Evolutionary conservation across 768 basidiomycete genomes (phyloP), one percentile per base, ranked within the genome.

Genomic region (Auricularia sp.): DNA sequence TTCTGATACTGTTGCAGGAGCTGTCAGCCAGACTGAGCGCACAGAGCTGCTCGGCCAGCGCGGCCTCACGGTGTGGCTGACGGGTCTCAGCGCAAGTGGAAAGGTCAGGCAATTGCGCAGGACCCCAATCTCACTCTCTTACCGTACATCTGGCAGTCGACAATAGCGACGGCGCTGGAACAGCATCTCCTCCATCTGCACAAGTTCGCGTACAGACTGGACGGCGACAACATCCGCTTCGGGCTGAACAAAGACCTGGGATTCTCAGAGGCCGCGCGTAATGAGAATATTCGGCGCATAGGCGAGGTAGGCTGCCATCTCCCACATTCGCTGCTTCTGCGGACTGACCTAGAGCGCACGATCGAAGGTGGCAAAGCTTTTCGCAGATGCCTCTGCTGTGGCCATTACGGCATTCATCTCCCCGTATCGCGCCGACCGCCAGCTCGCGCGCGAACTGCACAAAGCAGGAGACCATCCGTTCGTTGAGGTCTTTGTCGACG

Each of bases 371-470:
- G 87, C 97, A 58, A 94, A 93, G 74, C 80, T 98, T 51, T 97
- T 99, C 75, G 86, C 94, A 21, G 91, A 95, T 70, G 84, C 94
- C 3, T 87, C 84, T 36, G 90, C 88, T 69, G 82, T 97, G 68
- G 81, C 90, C 18, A 81, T 98, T 72, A 96, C 97, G 18, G 95
- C 97, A 12, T 99, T 99, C 78, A 99, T 99, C 75, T 98, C 97
- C 1, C 97, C 97, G n/a, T 98, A 98, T 77, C 81, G 84, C 61
- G 83, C 85, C 14, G 96, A 99, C 79, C 86, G 97, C 39, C 81
- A 83, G 12, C 73, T 87, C 59, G 97, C 91, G 23, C 86, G 97
- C 54, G 79, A 86, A 65, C 80, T 98, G 35, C 96, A 99, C 75
- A 81, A 84, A 60, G 80, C 84, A 61, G 80, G 84, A 1, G 79